phyloP scores from a whole-genome alignment of 2,329 filamentous ascomycete species.

The Daldinia sp. region DNA sequence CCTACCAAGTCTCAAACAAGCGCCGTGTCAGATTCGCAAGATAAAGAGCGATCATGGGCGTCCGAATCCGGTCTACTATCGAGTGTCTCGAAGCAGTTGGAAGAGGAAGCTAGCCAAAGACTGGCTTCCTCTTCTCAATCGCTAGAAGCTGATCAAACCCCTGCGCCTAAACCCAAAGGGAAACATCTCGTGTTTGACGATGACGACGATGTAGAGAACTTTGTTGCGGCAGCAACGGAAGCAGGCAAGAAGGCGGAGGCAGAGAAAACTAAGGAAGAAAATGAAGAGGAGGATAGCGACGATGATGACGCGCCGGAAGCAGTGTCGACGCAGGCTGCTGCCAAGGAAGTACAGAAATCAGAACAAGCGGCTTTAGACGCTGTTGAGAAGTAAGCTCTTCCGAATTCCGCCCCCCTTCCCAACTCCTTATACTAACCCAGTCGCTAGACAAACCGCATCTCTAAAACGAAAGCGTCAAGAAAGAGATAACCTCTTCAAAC shows the following conservation, averaged over 20 bases:
- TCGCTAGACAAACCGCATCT: conserved; percentile 60
- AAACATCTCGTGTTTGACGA: conserved; percentile 52
- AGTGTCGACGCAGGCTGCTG: conserved; percentile 65
- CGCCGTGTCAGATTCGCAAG: conserved; percentile 46
- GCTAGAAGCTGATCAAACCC: conserved; percentile 37
- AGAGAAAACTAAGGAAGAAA: conserved; percentile 24
- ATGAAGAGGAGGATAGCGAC: conserved; percentile 56
- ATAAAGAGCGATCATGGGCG: conserved; percentile 17
- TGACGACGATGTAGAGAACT: conserved; percentile 52
- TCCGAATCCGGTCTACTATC: conserved; percentile 39
- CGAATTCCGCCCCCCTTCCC: background rate
- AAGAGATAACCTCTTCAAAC: conserved; percentile 65
- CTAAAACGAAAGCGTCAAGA: conserved; percentile 68
- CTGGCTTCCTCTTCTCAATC: conserved; percentile 41
- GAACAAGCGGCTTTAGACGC: conserved; percentile 62
- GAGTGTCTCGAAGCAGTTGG: conserved; percentile 50
- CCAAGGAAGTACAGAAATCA: conserved; percentile 60
- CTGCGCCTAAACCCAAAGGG: conserved; percentile 45
- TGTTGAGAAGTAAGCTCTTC: conserved; percentile 61
- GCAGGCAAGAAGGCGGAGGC: conserved; percentile 13
- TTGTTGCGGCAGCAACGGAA: conserved; percentile 45
- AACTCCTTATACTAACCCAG: conserved; percentile 14
- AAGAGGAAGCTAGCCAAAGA: conserved; percentile 50
- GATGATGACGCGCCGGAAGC: conserved; percentile 69
- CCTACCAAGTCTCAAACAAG: conserved; percentile 38